A percentile compares a stretch with the other conserved stretches of the same genome.
Evolutionary conservation across 805 yeast genomes (phyloP).

Genomic region (Myxozyma neotropica): DNA sequence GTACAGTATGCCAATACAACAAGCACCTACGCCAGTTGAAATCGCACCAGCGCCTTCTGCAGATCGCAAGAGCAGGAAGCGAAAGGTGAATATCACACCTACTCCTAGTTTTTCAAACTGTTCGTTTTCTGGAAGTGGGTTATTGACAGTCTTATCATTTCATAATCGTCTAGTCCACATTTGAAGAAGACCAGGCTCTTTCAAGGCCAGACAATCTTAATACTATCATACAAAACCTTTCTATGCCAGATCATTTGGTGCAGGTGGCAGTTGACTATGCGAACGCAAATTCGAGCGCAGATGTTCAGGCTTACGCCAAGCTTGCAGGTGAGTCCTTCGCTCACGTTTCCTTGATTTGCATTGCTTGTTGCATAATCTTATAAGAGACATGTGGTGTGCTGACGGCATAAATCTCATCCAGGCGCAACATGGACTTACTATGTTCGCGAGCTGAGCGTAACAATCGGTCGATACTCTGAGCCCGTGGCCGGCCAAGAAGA

Average conservation of each 20-base stretch:
- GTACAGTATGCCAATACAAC: background rate
- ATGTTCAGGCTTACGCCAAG: slow-evolving; percentile 97
- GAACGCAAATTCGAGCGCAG: slow-evolving; percentile 63
- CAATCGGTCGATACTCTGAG: slow-evolving; percentile 83
- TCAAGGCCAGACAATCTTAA: slow-evolving; percentile 29
- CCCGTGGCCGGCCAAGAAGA: slow-evolving; percentile 33
- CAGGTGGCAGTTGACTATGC: slow-evolving; percentile 72
- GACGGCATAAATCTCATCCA: background rate
- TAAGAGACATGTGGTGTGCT: no score
- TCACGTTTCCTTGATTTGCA: background rate
- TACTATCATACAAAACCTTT: slow-evolving; percentile 61
- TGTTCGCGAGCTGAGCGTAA: slow-evolving; percentile 72
- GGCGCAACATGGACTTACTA: slow-evolving; percentile 83
- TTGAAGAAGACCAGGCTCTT: slow-evolving; percentile 16
- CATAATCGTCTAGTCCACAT: background rate
- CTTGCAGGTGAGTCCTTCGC: slow-evolving; percentile 70
- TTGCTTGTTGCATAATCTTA: background rate
- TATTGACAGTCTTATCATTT: background rate
- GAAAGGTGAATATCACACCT: slow-evolving; percentile 22
- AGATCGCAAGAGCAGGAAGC: slow-evolving; percentile 21
- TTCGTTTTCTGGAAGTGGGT: background rate
- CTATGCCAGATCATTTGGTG: slow-evolving; percentile 72
- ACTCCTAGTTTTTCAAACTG: background rate
- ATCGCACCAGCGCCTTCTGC: slow-evolving; percentile 6
- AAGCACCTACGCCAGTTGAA: background rate